Percentiles rank a stretch among this genome's conserved stretches.
Evolutionary conservation across 129 eudicot genomes (phyloP).

Genomic region (Chrysanthemum makinoi): DNA sequence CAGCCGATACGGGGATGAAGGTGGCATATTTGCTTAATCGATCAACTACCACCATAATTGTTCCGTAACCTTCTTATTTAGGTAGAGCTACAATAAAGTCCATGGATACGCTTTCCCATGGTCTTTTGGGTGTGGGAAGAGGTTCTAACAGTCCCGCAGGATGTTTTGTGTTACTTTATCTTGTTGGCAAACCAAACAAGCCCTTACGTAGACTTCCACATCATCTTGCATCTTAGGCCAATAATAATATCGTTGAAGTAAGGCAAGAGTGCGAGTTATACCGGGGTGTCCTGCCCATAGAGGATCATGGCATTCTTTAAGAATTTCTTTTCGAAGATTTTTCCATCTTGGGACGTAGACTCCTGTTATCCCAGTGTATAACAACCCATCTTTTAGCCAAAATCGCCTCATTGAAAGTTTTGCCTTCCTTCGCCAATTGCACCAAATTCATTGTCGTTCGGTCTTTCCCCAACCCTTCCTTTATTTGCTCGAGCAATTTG

Average conservation of each 20-base stretch:
- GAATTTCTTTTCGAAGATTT: neutral
- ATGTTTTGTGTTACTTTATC: too few species aligned
- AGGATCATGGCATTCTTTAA: too few species aligned
- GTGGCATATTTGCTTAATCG: neutral
- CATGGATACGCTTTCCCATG: slow-evolving; percentile 3
- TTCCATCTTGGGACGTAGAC: neutral
- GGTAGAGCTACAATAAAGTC: neutral
- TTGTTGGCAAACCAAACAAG: too few species aligned
- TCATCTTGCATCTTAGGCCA: too few species aligned
- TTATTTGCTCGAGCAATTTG: too few species aligned
- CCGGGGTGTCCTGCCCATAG: too few species aligned
- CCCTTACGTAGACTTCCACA: too few species aligned
- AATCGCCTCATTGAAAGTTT: neutral
- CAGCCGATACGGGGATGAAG: neutral
- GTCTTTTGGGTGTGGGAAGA: neutral
- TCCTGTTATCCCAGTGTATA: neutral
- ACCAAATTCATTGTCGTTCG: neutral
- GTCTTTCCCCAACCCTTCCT: neutral
- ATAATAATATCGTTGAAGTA: too few species aligned
- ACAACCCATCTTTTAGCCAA: neutral
- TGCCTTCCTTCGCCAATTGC: neutral
- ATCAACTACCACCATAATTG: neutral
- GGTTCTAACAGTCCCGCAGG: too few species aligned
- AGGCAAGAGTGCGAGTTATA: too few species aligned
- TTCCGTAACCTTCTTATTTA: neutral